Base-by-base conservation (phyloP, 495 filamentous ascomycete species). In the Penicillium coprophilum region DNA sequence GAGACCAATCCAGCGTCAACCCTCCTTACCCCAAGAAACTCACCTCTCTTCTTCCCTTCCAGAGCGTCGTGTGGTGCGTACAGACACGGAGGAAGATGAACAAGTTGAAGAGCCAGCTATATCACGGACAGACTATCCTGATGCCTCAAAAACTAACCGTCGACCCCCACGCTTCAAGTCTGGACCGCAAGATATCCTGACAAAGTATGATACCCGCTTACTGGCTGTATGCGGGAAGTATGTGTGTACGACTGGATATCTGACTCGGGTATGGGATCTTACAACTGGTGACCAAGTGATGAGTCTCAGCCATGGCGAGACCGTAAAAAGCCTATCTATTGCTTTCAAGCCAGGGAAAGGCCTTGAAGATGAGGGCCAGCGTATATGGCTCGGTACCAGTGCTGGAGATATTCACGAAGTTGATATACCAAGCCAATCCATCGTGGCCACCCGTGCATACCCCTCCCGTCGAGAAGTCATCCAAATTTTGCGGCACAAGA, bases 301-400 rank as follows among this genome's bases (percentile, higher is more conserved):
- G 82, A 94, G 84, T 57, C 69, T 96, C 41, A 79, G 80, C 60
- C 92, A 96, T 74, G 82, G 84, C 9, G 94, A 98, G 61, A 80
- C 78, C 0, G 78, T 88, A 49, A 93, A 88, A 65, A 85, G 87
- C 31, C 84, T 90, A 15, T 85, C 93, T 15, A 70, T 97, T 2
- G 80, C 86, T 4, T 98, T 98, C 70, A 96, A 93, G 70, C 90
- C 93, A 8, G 83, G 87, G 0, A 71, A 74, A 21, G 82, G 83
- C 45, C 77, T 91, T 7, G 82, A 87, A 55, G 87, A 92, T 43
- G 93, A 97, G 70, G 92, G 92, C 11, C 77, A 80, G 44, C 81
- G 86, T 13, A 58, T 98, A n/a, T 98, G 94, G 94, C 80, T 98
- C 15, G 94, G 94, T 1, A 96, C 85, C 30, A 96, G 84, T 62